Conservation (phyloP, 176 grass and related monocot genomes). For the Oryza coarctata region DNA sequence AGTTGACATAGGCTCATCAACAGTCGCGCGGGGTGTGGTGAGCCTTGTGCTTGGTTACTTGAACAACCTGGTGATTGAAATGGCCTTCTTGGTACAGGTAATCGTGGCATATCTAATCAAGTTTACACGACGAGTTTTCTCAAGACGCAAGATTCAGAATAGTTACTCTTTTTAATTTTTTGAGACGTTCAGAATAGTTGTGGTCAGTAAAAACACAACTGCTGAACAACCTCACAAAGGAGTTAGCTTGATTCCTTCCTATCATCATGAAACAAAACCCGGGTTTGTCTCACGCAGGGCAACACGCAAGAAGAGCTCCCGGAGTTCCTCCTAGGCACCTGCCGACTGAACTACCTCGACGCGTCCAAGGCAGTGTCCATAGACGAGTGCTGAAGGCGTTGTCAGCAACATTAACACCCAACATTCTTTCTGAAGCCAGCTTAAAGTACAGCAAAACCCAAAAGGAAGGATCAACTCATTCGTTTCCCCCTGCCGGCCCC, state of each 20-base stretch:
- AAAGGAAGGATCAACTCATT: slow-evolving; percentile 35
- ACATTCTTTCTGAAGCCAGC: slow-evolving; percentile 24
- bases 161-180: too few species aligned
- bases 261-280: background rate
- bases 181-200: background rate
- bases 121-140: background rate
- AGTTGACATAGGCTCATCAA: slow-evolving; percentile 87
- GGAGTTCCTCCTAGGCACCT: slow-evolving; percentile 83
- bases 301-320: slow-evolving; percentile 93
- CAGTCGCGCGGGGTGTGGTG: slow-evolving; percentile 83
- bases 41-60: slow-evolving; percentile 92
- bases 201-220: background rate
- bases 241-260: background rate
- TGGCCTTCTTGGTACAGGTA: slow-evolving; percentile 98
- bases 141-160: background rate
- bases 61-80: slow-evolving; percentile 94
- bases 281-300: slow-evolving; percentile 52
- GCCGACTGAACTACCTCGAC: slow-evolving; percentile 82
- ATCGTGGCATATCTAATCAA: background rate
- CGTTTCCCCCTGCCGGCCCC: slow-evolving; percentile 11
- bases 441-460: slow-evolving; percentile 27
- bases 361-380: slow-evolving; percentile 73
- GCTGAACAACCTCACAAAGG: background rate
- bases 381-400: slow-evolving; percentile 45
- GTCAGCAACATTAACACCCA: background rate